phyloP scores from a whole-genome alignment of 208 protist species.

The Leishmania martiniquensis region DNA sequence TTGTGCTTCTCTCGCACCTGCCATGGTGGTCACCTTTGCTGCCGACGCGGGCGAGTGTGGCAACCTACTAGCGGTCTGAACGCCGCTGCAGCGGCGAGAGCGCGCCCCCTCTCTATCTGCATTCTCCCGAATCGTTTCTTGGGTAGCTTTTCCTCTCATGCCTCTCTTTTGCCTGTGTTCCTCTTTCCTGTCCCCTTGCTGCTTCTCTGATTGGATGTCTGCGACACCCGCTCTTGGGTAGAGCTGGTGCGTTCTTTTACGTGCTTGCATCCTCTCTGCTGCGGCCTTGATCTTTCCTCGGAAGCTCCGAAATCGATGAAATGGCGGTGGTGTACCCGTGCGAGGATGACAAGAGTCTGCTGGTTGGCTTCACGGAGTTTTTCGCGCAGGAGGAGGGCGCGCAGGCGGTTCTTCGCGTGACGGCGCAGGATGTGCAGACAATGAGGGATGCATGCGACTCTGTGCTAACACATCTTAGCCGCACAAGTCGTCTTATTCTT shows the following conservation, averaged over 20 bases:
- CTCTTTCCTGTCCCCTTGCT: conserved; percentile 4
- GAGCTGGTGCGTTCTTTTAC: not conserved
- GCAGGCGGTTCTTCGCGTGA: conserved; percentile 16
- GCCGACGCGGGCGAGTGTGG: not conserved
- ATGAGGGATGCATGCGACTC: conserved; percentile 27
- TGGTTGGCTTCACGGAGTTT: conserved; percentile 29
- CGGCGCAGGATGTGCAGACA: conserved; percentile 21
- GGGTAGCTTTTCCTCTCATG: conserved; percentile 4
- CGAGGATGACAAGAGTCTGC: conserved; percentile 27
- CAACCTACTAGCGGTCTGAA: not conserved
- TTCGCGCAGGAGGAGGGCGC: conserved; percentile 22
- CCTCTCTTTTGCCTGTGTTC: conserved; percentile 7
- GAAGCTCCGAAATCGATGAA: not conserved
- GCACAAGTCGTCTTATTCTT: conserved; percentile 31
- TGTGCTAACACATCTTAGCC: conserved; percentile 25
- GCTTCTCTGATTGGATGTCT: not conserved
- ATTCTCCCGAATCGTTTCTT: not conserved
- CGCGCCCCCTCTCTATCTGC: not conserved
- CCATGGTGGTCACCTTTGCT: not conserved
- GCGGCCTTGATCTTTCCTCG: not conserved
- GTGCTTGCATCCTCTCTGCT: not conserved
- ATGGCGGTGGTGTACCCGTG: conserved; percentile 36
- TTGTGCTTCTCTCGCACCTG: not conserved
- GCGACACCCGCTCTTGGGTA: not conserved
- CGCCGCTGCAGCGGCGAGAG: not conserved